Evolutionary conservation across 2,329 filamentous ascomycete species (phyloP).

Genomic region (Nothopassalora personata): DNA sequence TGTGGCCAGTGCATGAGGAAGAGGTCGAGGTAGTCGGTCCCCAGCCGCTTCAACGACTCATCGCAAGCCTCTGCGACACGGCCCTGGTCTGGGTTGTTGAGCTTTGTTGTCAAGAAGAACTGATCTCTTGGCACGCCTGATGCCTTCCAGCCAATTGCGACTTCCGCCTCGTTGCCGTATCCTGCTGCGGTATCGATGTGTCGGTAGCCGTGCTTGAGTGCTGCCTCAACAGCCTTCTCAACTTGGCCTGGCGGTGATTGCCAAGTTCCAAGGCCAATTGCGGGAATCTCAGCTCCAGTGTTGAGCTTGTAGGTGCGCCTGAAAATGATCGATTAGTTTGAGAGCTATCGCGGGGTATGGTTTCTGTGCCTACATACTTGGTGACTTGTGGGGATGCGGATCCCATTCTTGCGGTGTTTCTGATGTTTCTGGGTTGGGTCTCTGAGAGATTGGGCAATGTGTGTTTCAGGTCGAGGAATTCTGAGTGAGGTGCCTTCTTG

Average conservation of each 20-base stretch:
- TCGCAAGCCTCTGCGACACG: conserved; percentile 59
- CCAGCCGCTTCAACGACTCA: conserved; percentile 55
- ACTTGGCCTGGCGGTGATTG: conserved; percentile 67
- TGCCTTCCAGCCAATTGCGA: conserved; percentile 65
- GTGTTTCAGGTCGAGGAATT: background rate
- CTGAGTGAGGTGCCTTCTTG: background rate
- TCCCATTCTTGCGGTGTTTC: conserved; percentile 9
- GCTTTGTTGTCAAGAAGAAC: conserved; percentile 76
- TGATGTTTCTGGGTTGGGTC: background rate
- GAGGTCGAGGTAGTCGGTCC: conserved; percentile 62
- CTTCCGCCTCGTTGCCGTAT: conserved; percentile 73
- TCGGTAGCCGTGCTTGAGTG: conserved; percentile 52
- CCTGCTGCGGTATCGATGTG: conserved; percentile 66
- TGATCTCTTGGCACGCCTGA: conserved; percentile 59
- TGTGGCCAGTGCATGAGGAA: conserved; percentile 71
- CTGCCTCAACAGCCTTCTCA: conserved; percentile 64
- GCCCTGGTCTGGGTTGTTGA: conserved; percentile 75
- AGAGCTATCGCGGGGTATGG: background rate
- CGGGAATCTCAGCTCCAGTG: conserved; percentile 69
- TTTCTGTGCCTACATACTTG: conserved; percentile 6
- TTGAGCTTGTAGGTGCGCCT: conserved; percentile 45
- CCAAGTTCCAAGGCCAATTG: conserved; percentile 74
- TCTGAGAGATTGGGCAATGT: background rate
- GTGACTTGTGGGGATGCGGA: conserved; percentile 41
- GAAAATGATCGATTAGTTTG: background rate